A percentile compares a stretch with the other conserved stretches of the same genome.
phyloP scores from a whole-genome alignment of 2,329 filamentous ascomycete species.

The Dendrostoma leiphaemia region DNA sequence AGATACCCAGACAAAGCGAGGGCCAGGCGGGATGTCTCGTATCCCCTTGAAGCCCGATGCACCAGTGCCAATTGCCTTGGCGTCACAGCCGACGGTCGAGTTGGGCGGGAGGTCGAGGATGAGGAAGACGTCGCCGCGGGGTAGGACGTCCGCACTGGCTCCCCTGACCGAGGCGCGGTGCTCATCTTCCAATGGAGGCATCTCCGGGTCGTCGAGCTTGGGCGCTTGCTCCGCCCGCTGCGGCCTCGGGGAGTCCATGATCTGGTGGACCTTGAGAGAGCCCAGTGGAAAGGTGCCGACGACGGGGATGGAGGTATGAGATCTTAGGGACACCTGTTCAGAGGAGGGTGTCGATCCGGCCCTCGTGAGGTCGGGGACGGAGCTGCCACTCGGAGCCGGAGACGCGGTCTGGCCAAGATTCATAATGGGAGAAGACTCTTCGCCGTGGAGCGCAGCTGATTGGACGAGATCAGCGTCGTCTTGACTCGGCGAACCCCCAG shows the following conservation, averaged over 20 bases:
- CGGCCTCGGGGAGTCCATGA: constrained; percentile 26
- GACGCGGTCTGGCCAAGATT: background rate
- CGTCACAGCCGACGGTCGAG: constrained; percentile 54
- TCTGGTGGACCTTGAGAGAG: constrained; percentile 37
- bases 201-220: constrained; percentile 4
- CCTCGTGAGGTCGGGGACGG: constrained; percentile 30
- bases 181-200: constrained; percentile 10
- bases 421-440: background rate
- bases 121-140: constrained; percentile 44
- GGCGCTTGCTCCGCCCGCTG: constrained; percentile 5
- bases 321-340: constrained; percentile 24
- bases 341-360: constrained; percentile 33
- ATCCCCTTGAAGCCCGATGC: constrained; percentile 48
- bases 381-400: constrained; percentile 4
- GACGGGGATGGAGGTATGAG: constrained; percentile 36
- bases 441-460: background rate
- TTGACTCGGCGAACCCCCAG: constrained; percentile 4
- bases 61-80: constrained; percentile 44
- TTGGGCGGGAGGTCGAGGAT: constrained; percentile 49
- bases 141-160: background rate
- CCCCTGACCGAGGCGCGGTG: background rate
- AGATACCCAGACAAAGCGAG: constrained; percentile 60
- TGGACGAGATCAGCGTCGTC: background rate
- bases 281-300: constrained; percentile 42
- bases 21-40: constrained; percentile 51